These are phyloP conservation scores for Drechslerella coelobrocha DNA, from an alignment of 2,329 filamentous ascomycete species.

Conservation along the genomic window DNA sequence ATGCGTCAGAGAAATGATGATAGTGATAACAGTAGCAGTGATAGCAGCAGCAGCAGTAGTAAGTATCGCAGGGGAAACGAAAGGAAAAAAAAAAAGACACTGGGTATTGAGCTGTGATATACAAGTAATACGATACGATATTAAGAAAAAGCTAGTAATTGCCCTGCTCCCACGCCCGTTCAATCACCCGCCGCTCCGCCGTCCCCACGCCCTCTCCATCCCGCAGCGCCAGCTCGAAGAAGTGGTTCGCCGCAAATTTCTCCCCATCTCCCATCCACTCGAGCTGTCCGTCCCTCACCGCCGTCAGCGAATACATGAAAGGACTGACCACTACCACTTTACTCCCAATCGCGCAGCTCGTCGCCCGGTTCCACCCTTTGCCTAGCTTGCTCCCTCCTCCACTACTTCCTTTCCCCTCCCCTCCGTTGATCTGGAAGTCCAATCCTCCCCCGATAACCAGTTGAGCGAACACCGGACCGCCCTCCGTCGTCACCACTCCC, in stretches of 20 bases:
- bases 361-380: background rate
- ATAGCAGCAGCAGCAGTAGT: too few species aligned
- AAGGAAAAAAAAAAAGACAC: too few species aligned
- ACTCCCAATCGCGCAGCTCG: background rate
- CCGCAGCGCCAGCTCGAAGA: slow-evolving; percentile 27
- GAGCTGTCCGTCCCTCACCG: slow-evolving; percentile 27
- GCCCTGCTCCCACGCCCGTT: slow-evolving; percentile 21
- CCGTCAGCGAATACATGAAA: slow-evolving; percentile 39
- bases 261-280: slow-evolving; percentile 40
- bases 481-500: slow-evolving; percentile 7
- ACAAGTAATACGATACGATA: background rate
- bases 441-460: slow-evolving; percentile 11
- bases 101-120: too few species aligned
- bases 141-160: too few species aligned
- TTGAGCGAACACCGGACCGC: slow-evolving; percentile 23
- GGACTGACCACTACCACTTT: slow-evolving; percentile 31
- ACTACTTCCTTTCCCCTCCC: background rate
- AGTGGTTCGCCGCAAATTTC: slow-evolving; percentile 35
- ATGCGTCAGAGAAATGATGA: too few species aligned
- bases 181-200: slow-evolving; percentile 19
- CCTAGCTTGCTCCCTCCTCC: background rate
- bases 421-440: slow-evolving; percentile 2
- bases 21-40: too few species aligned
- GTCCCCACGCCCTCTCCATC: slow-evolving; percentile 15
- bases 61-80: too few species aligned